phyloP scores from a whole-genome alignment of 179 eudicot genomes.

The Carnegiea gigantea region DNA sequence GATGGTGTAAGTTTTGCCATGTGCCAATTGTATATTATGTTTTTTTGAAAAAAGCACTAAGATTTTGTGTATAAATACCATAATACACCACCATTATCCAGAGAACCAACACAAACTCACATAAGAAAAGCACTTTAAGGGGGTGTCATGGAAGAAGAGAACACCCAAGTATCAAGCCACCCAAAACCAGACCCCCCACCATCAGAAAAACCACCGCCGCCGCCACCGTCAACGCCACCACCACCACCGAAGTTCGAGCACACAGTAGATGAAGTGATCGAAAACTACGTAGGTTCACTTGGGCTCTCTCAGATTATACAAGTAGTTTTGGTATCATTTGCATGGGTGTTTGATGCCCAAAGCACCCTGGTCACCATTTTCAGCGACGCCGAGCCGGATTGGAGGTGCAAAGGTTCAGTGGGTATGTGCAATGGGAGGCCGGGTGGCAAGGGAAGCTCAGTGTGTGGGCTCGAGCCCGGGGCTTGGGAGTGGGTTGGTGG shows the following conservation, averaged over 20 bases:
- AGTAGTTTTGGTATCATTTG: slow-evolving; percentile 44
- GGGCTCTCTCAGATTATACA: slow-evolving; percentile 49
- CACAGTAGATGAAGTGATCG: slow-evolving; percentile 54
- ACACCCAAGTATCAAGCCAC: neutral
- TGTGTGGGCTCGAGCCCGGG: slow-evolving; percentile 42
- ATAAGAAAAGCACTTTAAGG: neutral
- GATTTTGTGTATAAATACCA: neutral
- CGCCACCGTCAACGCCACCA: neutral
- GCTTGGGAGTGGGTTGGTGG: slow-evolving; percentile 54
- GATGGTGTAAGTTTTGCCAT: neutral
- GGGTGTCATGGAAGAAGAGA: neutral
- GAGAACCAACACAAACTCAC: neutral
- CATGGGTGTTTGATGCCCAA: slow-evolving; percentile 55
- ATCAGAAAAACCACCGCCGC: neutral
- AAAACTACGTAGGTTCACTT: slow-evolving; percentile 47
- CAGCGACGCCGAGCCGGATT: slow-evolving; percentile 48
- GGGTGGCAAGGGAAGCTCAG: slow-evolving; percentile 15
- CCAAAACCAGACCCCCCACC: slow-evolving; percentile 6
- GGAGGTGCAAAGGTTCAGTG: slow-evolving; percentile 28
- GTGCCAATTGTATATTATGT: neutral
- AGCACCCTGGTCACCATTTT: slow-evolving; percentile 46
- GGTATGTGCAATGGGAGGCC: slow-evolving; percentile 15
- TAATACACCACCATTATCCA: neutral
- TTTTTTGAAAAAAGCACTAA: neutral
- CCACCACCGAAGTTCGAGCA: slow-evolving; percentile 18